Base-by-base conservation (phyloP, 1,284 basidiomycete genomes). In the Cryptococcus deneoformans region DNA sequence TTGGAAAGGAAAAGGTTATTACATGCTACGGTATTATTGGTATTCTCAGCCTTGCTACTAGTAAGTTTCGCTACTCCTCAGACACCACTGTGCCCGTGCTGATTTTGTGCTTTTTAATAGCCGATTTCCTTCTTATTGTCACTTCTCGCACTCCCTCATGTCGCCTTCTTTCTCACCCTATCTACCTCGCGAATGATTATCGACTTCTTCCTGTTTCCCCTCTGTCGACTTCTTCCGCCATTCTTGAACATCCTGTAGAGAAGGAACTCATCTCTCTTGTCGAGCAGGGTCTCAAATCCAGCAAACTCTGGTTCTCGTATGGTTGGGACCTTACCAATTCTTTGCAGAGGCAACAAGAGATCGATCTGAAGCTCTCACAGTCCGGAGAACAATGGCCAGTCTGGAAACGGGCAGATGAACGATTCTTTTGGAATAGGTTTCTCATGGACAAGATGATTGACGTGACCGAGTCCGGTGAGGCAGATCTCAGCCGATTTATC, bases 371-470 rank as follows among this genome's bases (percentile, higher is more conserved):
- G 87, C 62, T 93, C 86, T 83, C 69, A 61, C 40, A 5, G 50
- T 58, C 9, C 54, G 51, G 12, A 9, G 54, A 53, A 12, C 53
- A 50, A 24, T 48, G 40, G 47, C 75, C 75, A 2, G 61, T 62
- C 16, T 64, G 59, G 64, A 67, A 69, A 46, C 69, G 93, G 84
- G 88, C 88, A 37, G 95, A 99, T 68, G 92, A 96, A 70, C 84
- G 95, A 63, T 99, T 99, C 81, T 99, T 98, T 80, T 99, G 95
- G 95, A 99, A 99, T 79, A 89, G 87, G 84, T 90, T 79, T 63
- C 79, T 82, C 39, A 65, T 72, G 54, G 54, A 60, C 1, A 69
- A 70, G 52, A 63, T 82, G 72, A 79, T 80, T 53, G 75, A 78
- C 53, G 52, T 66, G 52, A 76, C 77, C 6, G 67, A 76, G 60